Evolutionary conservation across 2,329 filamentous ascomycete species (phyloP).

Genomic region (Bipolaris victoriae): DNA sequence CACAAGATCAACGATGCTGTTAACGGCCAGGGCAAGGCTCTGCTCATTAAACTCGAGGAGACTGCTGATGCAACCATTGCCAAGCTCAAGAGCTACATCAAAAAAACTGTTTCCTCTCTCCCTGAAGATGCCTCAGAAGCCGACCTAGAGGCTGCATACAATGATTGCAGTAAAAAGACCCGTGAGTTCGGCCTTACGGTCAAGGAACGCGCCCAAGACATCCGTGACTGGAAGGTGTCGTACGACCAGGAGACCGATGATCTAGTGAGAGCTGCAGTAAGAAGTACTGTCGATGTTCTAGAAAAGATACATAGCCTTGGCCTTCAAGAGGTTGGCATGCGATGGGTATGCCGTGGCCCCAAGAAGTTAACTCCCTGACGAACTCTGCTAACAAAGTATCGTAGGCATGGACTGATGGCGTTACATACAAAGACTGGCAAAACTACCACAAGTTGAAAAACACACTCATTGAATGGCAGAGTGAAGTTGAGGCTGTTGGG

Average conservation of each 20-base stretch:
- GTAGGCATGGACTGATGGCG: slow-evolving; percentile 83
- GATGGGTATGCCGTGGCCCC: slow-evolving; percentile 61
- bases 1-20: slow-evolving; percentile 71
- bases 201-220: slow-evolving; percentile 75
- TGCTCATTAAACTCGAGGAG: slow-evolving; percentile 72
- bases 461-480: slow-evolving; percentile 82
- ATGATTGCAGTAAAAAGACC: slow-evolving; percentile 62
- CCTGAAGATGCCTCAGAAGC: slow-evolving; percentile 63
- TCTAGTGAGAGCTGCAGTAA: slow-evolving; percentile 73
- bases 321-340: slow-evolving; percentile 88
- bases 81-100: slow-evolving; percentile 70
- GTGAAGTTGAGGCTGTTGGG: slow-evolving; percentile 78
- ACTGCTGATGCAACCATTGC: slow-evolving; percentile 68
- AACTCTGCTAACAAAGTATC: slow-evolving; percentile 1
- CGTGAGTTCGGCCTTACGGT: slow-evolving; percentile 73
- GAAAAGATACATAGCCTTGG: slow-evolving; percentile 83
- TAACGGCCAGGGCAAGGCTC: slow-evolving; percentile 67
- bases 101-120: slow-evolving; percentile 60
- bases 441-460: slow-evolving; percentile 89
- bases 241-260: slow-evolving; percentile 73
- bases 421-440: slow-evolving; percentile 97
- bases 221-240: slow-evolving; percentile 76
- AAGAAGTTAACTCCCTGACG: background rate
- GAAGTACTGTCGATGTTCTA: slow-evolving; percentile 81
- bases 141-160: slow-evolving; percentile 59